Evolutionary conservation across 2,329 filamentous ascomycete species (phyloP).

Genomic region (Aspergillus novofumigatus): DNA sequence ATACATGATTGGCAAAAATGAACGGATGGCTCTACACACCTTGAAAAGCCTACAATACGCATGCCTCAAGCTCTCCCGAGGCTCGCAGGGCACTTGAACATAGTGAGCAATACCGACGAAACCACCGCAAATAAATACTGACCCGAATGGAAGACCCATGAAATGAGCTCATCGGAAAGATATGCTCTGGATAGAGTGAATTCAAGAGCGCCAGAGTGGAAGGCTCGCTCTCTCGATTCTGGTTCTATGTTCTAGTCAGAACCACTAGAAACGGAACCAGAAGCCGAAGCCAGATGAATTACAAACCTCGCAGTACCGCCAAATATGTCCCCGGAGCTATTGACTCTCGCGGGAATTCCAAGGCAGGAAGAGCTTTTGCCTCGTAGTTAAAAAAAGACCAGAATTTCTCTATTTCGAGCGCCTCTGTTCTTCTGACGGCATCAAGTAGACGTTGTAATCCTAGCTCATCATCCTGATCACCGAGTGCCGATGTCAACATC

Average conservation of each 20-base stretch:
- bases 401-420: constrained; percentile 47
- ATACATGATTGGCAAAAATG: not conserved
- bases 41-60: constrained; percentile 58
- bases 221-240: constrained; percentile 52
- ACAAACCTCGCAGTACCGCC: constrained; percentile 31
- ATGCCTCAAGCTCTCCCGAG: constrained; percentile 51
- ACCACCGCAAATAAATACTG: constrained; percentile 4
- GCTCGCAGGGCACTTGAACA: constrained; percentile 48
- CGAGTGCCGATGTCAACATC: constrained; percentile 41
- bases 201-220: constrained; percentile 60
- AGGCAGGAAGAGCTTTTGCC: constrained; percentile 15
- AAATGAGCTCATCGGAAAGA: constrained; percentile 61
- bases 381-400: constrained; percentile 55
- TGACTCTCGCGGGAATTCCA: constrained; percentile 32
- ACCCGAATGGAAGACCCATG: constrained; percentile 55
- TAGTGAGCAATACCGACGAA: constrained; percentile 1
- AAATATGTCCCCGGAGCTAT: constrained; percentile 30
- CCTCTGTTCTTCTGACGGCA: constrained; percentile 60
- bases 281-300: not conserved
- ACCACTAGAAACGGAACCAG: not conserved
- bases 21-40: constrained; percentile 30
- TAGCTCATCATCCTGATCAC: constrained; percentile 41
- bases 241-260: constrained; percentile 37
- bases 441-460: constrained; percentile 48
- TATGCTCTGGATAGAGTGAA: constrained; percentile 46